phyloP scores from a whole-genome alignment of 805 yeast genomes.

The Metschnikowia bowlesiae region DNA sequence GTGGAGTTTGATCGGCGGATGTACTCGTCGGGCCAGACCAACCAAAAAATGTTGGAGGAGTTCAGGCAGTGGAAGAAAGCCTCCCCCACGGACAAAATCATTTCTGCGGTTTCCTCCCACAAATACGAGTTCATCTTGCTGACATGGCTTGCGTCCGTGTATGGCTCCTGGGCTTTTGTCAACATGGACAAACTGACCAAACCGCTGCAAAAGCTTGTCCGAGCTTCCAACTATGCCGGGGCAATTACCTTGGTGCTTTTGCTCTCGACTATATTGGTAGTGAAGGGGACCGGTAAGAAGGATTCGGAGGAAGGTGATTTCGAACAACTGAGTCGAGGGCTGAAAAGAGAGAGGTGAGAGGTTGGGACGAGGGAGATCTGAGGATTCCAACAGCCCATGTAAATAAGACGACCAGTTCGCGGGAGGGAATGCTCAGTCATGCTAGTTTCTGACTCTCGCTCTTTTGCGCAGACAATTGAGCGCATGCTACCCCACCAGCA shows the following conservation, averaged over 20 bases:
- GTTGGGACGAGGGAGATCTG: too few species aligned
- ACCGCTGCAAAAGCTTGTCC: slow-evolving; percentile 25
- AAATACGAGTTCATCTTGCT: slow-evolving; percentile 34
- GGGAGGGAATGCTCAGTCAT: too few species aligned
- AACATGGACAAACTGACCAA: slow-evolving; percentile 26
- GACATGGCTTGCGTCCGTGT: slow-evolving; percentile 39
- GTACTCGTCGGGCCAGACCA: slow-evolving; percentile 28
- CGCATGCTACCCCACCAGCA: too few species aligned
- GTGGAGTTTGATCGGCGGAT: slow-evolving; percentile 38
- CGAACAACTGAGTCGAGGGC: slow-evolving; percentile 4
- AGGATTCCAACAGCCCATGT: too few species aligned
- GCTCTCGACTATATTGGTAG: slow-evolving; percentile 25
- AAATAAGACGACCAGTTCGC: too few species aligned
- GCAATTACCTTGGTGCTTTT: slow-evolving; percentile 26
- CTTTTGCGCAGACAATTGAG: too few species aligned
- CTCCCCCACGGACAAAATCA: slow-evolving; percentile 26
- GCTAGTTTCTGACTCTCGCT: too few species aligned
- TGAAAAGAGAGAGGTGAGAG: neutral
- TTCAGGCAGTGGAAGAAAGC: slow-evolving; percentile 32
- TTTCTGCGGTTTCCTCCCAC: slow-evolving; percentile 26
- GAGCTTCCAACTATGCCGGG: slow-evolving; percentile 29
- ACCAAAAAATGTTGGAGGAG: slow-evolving; percentile 30
- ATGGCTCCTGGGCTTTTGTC: slow-evolving; percentile 26
- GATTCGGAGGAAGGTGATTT: slow-evolving; percentile 20
- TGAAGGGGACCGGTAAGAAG: slow-evolving; percentile 21